Evolutionary conservation across 2,329 filamentous ascomycete species (phyloP).

Genomic region (Calonectria honghensis): DNA sequence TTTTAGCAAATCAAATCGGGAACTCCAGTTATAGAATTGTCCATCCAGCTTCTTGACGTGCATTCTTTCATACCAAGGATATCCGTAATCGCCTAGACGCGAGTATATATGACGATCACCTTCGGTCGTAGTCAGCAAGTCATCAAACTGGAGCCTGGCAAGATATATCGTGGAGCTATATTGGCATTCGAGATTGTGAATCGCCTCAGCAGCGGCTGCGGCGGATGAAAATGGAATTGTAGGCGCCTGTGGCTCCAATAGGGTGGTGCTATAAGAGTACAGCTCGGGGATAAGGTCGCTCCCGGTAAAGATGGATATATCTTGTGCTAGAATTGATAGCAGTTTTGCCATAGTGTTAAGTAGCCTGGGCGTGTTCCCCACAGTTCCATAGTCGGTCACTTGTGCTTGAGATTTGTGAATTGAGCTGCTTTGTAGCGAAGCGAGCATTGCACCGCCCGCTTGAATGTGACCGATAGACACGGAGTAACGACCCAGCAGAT

Average conservation of each 20-base stretch:
- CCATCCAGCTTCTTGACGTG: background rate
- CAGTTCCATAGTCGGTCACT: too few relatives aligned
- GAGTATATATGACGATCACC: background rate
- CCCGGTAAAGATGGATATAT: background rate
- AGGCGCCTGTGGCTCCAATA: background rate
- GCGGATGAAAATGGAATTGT: background rate
- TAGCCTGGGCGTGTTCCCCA: background rate
- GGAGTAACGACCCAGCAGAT: conserved; percentile 1
- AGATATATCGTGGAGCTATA: background rate
- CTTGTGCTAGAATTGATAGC: background rate
- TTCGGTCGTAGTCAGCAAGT: too few relatives aligned
- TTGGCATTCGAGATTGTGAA: background rate
- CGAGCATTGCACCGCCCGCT: background rate
- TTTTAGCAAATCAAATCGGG: conserved; percentile 5
- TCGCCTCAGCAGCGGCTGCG: background rate
- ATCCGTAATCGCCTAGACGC: background rate
- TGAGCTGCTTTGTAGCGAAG: background rate
- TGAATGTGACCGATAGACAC: conserved; percentile 1
- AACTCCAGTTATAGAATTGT: background rate
- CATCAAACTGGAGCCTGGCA: background rate
- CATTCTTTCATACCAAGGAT: background rate
- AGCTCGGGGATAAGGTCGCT: background rate
- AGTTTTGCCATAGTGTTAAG: background rate
- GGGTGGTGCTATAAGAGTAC: background rate
- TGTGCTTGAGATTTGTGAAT: background rate